Percentiles rank a stretch among this genome's conserved stretches.
These are phyloP conservation scores for Nicotiana benthamiana DNA, from an alignment of 257 asterid species.

Conservation along the genomic window DNA sequence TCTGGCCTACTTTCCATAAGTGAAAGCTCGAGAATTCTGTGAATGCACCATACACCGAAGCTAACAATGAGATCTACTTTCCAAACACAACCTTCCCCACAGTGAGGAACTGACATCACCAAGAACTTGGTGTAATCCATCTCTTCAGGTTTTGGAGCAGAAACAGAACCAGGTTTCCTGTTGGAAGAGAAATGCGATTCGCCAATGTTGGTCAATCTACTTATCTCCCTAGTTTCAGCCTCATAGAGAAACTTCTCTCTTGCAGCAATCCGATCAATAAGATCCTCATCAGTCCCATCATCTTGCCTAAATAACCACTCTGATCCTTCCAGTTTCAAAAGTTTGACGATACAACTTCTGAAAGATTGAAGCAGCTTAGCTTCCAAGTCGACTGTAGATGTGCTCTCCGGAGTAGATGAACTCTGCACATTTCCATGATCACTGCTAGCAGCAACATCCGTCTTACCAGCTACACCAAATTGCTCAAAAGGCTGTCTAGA, in stretches of 20 bases:
- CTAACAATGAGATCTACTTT: slow-evolving; percentile 65
- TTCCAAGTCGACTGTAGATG: slow-evolving; percentile 46
- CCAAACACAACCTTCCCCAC: slow-evolving; percentile 97
- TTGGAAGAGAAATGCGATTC: slow-evolving; percentile 26
- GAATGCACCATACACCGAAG: slow-evolving; percentile 99
- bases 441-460: slow-evolving; percentile 16
- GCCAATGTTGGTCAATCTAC: slow-evolving; percentile 7
- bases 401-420: slow-evolving; percentile 37
- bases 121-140: slow-evolving; percentile 46
- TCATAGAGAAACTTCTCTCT: slow-evolving; percentile 69
- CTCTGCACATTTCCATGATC: slow-evolving; percentile 8
- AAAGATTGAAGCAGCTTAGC: slow-evolving; percentile 77
- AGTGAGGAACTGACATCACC: slow-evolving; percentile 64
- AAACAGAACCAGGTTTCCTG: slow-evolving; percentile 30
- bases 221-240: slow-evolving; percentile 43
- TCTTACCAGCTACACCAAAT: slow-evolving; percentile 79
- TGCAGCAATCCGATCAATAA: slow-evolving; percentile 83
- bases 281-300: slow-evolving; percentile 94
- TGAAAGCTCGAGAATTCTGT: slow-evolving; percentile 83
- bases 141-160: slow-evolving; percentile 34
- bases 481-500: slow-evolving; percentile 80
- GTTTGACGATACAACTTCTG: slow-evolving; percentile 61
- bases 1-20: slow-evolving; percentile 97
- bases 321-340: slow-evolving; percentile 89
- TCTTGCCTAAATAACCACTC: slow-evolving; percentile 85